Evolutionary conservation across 305 asterid species (phyloP).

Genomic region (Fraxinus floribunda): DNA sequence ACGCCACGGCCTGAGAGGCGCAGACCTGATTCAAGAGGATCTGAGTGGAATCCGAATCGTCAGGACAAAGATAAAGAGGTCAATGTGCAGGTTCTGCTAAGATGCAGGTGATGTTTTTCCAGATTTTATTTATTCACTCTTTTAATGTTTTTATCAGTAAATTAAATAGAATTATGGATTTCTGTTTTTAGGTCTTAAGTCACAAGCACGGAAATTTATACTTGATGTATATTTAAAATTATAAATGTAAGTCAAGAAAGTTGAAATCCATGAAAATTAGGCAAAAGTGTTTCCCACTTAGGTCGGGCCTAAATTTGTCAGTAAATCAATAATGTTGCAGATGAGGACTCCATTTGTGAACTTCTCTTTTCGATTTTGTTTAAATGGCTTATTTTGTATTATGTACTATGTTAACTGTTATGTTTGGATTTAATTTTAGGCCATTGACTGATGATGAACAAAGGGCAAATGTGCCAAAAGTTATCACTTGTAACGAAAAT

Average conservation of each 20-base stretch:
- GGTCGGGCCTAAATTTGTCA: background rate
- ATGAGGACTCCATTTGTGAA: background rate
- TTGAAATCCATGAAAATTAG: background rate
- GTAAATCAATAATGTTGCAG: background rate
- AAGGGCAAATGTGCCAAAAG: conserved; percentile 54
- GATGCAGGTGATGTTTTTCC: conserved; percentile 59
- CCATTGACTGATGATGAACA: conserved; percentile 69
- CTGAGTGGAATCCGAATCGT: conserved; percentile 50
- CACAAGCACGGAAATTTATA: background rate
- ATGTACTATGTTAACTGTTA: background rate
- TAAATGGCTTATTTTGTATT: background rate
- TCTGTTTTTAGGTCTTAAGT: background rate
- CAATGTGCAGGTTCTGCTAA: conserved; percentile 71
- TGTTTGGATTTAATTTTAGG: conserved; percentile 36
- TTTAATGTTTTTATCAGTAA: background rate
- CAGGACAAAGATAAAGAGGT: conserved; percentile 65
- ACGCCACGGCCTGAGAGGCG: conserved; percentile 79
- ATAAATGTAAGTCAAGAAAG: background rate
- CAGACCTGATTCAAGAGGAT: conserved; percentile 56
- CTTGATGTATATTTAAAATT: background rate
- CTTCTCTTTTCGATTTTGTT: background rate
- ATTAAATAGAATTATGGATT: conserved; percentile 9
- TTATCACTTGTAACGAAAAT: conserved; percentile 62
- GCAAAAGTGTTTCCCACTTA: background rate
- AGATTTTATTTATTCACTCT: background rate